Evolutionary conservation across 352 stramenopile species (phyloP), one percentile per base, ranked within the genome.

Genomic region (Phytophthora vignae): DNA sequence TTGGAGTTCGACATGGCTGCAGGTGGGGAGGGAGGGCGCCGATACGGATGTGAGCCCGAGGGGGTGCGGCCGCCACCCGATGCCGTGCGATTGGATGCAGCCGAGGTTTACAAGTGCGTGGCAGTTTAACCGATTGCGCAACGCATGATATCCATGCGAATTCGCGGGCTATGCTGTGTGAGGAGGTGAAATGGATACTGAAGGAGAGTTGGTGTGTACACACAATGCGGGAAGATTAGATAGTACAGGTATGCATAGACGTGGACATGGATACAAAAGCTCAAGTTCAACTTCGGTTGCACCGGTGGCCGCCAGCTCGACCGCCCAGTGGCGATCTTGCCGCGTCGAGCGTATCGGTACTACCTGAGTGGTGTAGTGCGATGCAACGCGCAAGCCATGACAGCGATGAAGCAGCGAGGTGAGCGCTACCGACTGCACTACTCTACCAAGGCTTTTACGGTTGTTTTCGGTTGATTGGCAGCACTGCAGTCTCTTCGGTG

Each of bases 1-100:
- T 52, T 48, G 8, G 68, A 48, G 10, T 59, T 19, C n/a, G 42
- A 64, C 69, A 77, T 71, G 44, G 55, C 65, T 48, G 40, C 40
- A 19, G 40, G 40, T 11, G 12, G 40, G 33, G 48, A 29, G 29
- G 25, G 27, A 50, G 38, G 27, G 63, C 11, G 42, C 33, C 7
- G 44, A 71, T 67, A 38, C 60, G 56, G 25, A 58, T 52, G 19
- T 73, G 59, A 58, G 38, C 9, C 48, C 25, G 17, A 17, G 36
- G n/a, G 49, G 38, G 49, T 54, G 40, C 29, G 21, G 9, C 22
- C 38, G 14, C 64, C 67, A 73, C 27, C 59, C 63, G 63, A 64
- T 59, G 42, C 11, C 11, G 11, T 64, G n/a, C n/a, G 67, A 73
- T 73, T 64, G 60, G 67, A 73, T 69, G 67, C 67, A 64, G 49